Conservation (phyloP, 1,284 basidiomycete genomes). For the Chalciporus piperatoides region DNA sequence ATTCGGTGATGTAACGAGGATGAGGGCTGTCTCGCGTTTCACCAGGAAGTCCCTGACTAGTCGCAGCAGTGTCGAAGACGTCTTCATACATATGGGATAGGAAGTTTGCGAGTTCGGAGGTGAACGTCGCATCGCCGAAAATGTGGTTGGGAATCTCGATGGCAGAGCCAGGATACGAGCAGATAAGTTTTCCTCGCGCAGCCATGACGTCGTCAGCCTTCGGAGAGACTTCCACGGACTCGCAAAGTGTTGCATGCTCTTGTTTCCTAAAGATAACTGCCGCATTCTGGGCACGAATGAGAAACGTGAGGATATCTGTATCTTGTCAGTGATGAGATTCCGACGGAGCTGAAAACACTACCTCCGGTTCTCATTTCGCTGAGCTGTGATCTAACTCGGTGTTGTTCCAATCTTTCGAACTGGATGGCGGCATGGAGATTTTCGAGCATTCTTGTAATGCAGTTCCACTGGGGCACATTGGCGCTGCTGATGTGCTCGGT, state of each 20-base stretch:
- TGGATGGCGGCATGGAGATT: conserved; percentile 13
- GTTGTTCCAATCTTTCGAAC: conserved; percentile 8
- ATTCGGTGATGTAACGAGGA: conserved; percentile 35
- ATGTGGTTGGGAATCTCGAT: conserved; percentile 21
- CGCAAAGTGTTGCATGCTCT: conserved; percentile 25
- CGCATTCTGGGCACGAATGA: conserved; percentile 37
- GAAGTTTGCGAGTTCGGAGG: conserved; percentile 28
- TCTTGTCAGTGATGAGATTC: neutral
- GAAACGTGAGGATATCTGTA: conserved; percentile 25
- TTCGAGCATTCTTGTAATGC: conserved; percentile 19
- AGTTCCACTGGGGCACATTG: conserved; percentile 12
- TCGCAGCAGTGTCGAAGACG: conserved; percentile 11
- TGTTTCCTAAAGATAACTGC: conserved; percentile 33
- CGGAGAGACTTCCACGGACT: conserved; percentile 35
- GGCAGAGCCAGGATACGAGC: conserved; percentile 34
- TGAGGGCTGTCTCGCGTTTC: too few species aligned
- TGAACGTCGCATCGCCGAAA: conserved; percentile 21
- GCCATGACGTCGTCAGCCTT: conserved; percentile 24
- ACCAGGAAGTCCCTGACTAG: too few species aligned
- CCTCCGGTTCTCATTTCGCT: conserved; percentile 17
- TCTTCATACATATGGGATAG: conserved; percentile 30
- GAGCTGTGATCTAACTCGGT: conserved; percentile 12
- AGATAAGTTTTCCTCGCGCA: conserved; percentile 33
- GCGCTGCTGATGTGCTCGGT: neutral
- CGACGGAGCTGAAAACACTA: neutral